Conservation (phyloP, 768 basidiomycete genomes). For the Lentinula sp. region DNA sequence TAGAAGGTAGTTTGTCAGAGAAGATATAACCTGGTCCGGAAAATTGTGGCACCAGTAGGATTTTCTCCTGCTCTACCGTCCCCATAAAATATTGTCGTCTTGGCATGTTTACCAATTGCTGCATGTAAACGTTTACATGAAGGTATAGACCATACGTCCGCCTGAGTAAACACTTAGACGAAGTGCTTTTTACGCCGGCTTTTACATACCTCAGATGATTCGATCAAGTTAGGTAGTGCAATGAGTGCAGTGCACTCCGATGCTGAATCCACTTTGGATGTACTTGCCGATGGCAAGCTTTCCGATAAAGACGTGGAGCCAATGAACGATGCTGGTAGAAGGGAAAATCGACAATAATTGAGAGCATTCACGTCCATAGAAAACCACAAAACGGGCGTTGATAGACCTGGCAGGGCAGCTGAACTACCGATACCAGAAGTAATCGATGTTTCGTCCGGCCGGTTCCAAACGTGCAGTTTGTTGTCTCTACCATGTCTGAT, state of each 20-base stretch:
- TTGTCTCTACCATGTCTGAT: conserved; percentile 81
- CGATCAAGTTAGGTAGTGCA: conserved; percentile 83
- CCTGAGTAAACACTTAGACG: conserved; percentile 34
- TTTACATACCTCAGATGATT: conserved; percentile 65
- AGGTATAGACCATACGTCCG: conserved; percentile 84
- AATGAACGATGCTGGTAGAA: conserved; percentile 29
- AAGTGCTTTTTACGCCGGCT: not conserved
- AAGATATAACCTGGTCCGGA: not conserved
- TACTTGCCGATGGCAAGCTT: not conserved
- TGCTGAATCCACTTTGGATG: not conserved
- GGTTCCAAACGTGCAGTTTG: conserved; percentile 71
- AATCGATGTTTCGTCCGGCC: conserved; percentile 36
- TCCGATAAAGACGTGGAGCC: not conserved
- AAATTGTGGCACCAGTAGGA: conserved; percentile 42
- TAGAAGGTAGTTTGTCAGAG: not conserved
- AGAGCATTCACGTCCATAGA: conserved; percentile 89
- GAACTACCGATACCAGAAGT: conserved; percentile 48
- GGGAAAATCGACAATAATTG: conserved; percentile 88
- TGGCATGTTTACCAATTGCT: conserved; percentile 62
- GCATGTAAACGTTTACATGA: conserved; percentile 68
- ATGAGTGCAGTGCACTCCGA: conserved; percentile 39
- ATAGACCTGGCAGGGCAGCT: conserved; percentile 43
- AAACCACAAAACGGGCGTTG: conserved; percentile 47
- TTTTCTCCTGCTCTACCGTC: conserved; percentile 43
- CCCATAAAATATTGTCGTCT: conserved; percentile 26